Percentiles rank a stretch among this genome's conserved stretches.
Conservation (phyloP, 2,329 filamentous ascomycete genomes). For the Aplosporella prunicola region DNA sequence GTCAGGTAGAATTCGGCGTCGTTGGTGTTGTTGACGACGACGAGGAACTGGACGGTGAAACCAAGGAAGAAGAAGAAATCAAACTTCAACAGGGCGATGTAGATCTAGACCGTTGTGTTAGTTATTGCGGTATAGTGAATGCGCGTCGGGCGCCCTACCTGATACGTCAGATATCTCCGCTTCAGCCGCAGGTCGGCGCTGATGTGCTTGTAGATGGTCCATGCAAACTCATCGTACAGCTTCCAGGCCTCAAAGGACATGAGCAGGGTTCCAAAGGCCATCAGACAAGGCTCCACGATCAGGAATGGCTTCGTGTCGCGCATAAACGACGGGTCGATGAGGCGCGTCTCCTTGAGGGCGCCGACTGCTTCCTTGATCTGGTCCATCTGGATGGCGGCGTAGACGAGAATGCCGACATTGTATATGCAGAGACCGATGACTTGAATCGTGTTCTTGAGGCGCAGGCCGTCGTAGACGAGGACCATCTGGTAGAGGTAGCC, state of each 20-base stretch:
- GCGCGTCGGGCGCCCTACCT: slow-evolving; percentile 56
- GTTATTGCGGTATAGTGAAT: neutral
- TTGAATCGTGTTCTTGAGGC: slow-evolving; percentile 96
- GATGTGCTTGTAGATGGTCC: slow-evolving; percentile 99
- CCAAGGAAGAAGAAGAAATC: slow-evolving; percentile 99
- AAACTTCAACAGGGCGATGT: slow-evolving; percentile 95
- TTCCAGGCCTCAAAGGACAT: slow-evolving; percentile 83
- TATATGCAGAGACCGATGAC: slow-evolving; percentile 90
- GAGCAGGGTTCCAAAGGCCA: slow-evolving; percentile 62
- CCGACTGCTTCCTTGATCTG: slow-evolving; percentile 71
- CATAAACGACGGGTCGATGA: slow-evolving; percentile 54
- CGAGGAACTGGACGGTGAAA: slow-evolving; percentile 95
- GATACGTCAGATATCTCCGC: slow-evolving; percentile 89
- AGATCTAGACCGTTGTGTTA: slow-evolving; percentile 74
- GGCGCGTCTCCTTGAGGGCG: slow-evolving; percentile 38
- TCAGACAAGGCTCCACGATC: slow-evolving; percentile 74
- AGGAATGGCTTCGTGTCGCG: slow-evolving; percentile 61
- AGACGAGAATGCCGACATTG: slow-evolving; percentile 84
- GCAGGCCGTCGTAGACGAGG: slow-evolving; percentile 85
- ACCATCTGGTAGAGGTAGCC: slow-evolving; percentile 88
- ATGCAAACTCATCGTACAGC: slow-evolving; percentile 95
- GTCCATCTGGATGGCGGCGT: slow-evolving; percentile 85
- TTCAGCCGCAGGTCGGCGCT: slow-evolving; percentile 96
- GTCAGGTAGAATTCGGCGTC: slow-evolving; percentile 77
- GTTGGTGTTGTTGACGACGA: slow-evolving; percentile 63